Conservation (phyloP, 495 filamentous ascomycete genomes). For the Tuber melanosporum region DNA sequence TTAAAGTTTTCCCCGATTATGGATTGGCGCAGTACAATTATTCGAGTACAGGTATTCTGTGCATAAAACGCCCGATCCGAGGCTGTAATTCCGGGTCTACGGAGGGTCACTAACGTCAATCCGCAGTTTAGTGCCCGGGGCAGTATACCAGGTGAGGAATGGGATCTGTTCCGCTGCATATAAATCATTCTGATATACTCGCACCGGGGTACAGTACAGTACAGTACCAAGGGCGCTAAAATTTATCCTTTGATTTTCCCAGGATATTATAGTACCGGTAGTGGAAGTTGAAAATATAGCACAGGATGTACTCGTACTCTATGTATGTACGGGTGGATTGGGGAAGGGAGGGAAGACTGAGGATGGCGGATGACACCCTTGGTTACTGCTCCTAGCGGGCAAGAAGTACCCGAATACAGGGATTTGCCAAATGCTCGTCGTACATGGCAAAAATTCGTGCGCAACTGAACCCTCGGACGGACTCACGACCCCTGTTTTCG, state of each 20-base stretch:
- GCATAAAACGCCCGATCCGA: neutral
- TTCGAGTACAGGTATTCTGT: neutral
- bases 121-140: neutral
- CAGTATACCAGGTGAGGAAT: neutral
- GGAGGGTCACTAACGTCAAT: neutral
- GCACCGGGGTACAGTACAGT: neutral
- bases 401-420: neutral
- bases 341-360: neutral
- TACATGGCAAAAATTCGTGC: neutral
- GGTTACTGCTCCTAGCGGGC: neutral
- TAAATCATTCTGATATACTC: neutral
- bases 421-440: neutral
- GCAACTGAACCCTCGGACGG: neutral
- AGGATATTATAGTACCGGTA: neutral
- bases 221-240: neutral
- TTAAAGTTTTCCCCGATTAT: conserved; percentile 1
- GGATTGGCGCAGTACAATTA: neutral
- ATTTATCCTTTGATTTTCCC: neutral
- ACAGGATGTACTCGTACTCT: neutral
- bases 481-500: neutral
- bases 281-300: neutral
- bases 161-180: neutral
- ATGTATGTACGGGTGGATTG: neutral
- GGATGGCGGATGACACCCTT: neutral
- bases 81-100: neutral